These are phyloP conservation scores for Termitomyces sp. DNA, from an alignment of 768 basidiomycete species.

Conservation along the genomic window DNA sequence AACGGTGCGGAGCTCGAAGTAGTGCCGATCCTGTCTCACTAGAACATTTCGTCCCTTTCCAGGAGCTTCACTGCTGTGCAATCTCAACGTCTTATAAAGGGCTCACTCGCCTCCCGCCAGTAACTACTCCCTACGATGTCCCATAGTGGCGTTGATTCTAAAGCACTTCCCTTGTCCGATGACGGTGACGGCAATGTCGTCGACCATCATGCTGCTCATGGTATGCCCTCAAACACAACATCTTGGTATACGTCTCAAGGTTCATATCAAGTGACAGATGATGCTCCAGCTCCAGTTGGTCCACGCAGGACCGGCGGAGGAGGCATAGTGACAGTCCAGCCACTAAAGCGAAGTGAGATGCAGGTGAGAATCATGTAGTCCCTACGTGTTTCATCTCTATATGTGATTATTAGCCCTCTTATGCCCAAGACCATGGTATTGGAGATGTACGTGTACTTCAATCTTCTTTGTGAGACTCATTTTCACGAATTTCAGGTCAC, in stretches of 20 bases:
- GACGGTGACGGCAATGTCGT: slow-evolving; percentile 54
- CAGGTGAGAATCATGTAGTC: slow-evolving; percentile 43
- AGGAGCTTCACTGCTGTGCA: slow-evolving; percentile 1
- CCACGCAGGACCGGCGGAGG: slow-evolving; percentile 25
- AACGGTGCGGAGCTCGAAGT: background rate
- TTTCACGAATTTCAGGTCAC: slow-evolving; percentile 41
- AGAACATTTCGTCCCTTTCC: background rate
- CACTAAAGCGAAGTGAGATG: slow-evolving; percentile 81
- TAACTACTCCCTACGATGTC: slow-evolving; percentile 12
- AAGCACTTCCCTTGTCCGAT: slow-evolving; percentile 44
- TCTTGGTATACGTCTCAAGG: background rate
- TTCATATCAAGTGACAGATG: slow-evolving; percentile 56
- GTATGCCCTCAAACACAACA: slow-evolving; percentile 32
- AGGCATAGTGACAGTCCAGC: slow-evolving; percentile 75
- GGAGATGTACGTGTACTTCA: slow-evolving; percentile 33
- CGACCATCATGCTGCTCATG: slow-evolving; percentile 63
- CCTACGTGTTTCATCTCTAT: background rate
- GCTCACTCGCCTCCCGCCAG: background rate
- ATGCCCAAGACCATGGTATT: slow-evolving; percentile 84
- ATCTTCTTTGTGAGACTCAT: background rate
- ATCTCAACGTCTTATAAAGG: slow-evolving; percentile 7
- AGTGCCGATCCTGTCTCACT: background rate
- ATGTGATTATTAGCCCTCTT: slow-evolving; percentile 59
- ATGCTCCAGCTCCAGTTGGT: slow-evolving; percentile 25
- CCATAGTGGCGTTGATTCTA: slow-evolving; percentile 37